Evolutionary conservation across 805 yeast genomes (phyloP).

Genomic region (Groenewaldozyma tartarivorans): DNA sequence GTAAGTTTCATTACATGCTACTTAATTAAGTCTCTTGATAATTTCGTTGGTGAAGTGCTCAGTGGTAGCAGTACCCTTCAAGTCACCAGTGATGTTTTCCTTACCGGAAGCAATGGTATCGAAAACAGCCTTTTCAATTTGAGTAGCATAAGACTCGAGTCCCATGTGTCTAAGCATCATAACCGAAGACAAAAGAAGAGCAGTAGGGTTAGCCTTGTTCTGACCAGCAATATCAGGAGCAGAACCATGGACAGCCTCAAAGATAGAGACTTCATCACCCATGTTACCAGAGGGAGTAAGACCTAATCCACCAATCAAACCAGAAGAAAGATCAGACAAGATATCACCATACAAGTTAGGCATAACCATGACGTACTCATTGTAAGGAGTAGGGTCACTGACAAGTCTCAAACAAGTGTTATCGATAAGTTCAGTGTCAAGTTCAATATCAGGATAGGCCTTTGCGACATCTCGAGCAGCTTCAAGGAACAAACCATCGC

Average conservation of each 20-base stretch:
- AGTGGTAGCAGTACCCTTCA: conserved; percentile 88
- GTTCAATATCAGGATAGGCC: conserved; percentile 83
- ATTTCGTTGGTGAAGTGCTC: conserved; percentile 86
- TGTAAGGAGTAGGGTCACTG: conserved; percentile 78
- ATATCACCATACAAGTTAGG: conserved; percentile 99
- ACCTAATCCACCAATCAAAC: conserved; percentile 97
- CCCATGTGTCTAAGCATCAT: conserved; percentile 99
- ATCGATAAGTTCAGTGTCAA: conserved; percentile 84
- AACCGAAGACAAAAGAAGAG: conserved; percentile 85
- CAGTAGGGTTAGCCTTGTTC: conserved; percentile 98
- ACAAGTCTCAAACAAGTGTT: conserved; percentile 90
- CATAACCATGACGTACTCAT: conserved; percentile 91
- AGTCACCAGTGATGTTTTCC: conserved; percentile 92
- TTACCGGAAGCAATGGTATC: conserved; percentile 89
- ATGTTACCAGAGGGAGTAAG: conserved; percentile 98
- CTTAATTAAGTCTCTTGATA: conserved; percentile 66
- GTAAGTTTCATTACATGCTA: too few relatives aligned
- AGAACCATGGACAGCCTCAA: conserved; percentile 99
- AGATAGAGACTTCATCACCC: conserved; percentile 96
- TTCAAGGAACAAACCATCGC: conserved; percentile 93
- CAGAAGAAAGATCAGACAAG: conserved; percentile 95
- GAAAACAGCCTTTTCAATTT: conserved; percentile 78
- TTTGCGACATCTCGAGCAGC: conserved; percentile 82
- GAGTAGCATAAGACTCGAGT: conserved; percentile 68
- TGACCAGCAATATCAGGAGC: conserved; percentile 99